Evolutionary conservation across 345 rosid genomes (phyloP), one percentile per base, ranked within the genome.

Genomic region (Hibiscus mutabilis): DNA sequence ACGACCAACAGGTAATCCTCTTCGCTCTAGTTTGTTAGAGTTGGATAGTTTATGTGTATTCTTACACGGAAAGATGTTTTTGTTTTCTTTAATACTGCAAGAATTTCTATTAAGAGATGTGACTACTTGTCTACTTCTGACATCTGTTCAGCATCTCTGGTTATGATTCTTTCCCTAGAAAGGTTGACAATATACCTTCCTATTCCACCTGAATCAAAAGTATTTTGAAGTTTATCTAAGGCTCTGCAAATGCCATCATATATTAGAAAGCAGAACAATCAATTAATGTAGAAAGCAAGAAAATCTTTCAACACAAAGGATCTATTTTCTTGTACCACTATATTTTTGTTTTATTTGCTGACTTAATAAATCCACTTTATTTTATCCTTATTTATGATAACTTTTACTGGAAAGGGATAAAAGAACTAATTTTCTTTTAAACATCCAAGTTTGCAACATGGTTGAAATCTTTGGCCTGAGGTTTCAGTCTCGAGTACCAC

Each of bases 1-100:
- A 96, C 72, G 99, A 96, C 82, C 99, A 90, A 81, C 99, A 96
- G 95, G 99, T 92, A 79, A 57, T 79, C 6, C 18, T 25, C 15
- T 37, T 52, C 2, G 3, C 65, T 3, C 5, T n/a, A 59, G 35
- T 24, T 44, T 71, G 66, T 19, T 22, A 9, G 33, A 24, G 53
- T 24, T 40, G 65, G 35, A 21, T 22, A 2, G 5, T 65, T 18
- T 24, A 5, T 24, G 49, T 16, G 4, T 24, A 40, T 70, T 70
- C 27, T 70, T 42, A 31, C 29, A 49, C 47, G 46, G 19, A 13
- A 42, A 44, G 2, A 13, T n/a, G 51, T 55, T 61, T 61, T 56
- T 22, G 19, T 70, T 61, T 59, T 24, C 53, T 72, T 31, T 57
- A 70, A 21, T 37, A 42, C 64, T 70, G 19, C 56, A 22, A 66